Evolutionary conservation across 2,329 filamentous ascomycete genomes (phyloP).

Genomic region (Penicillium sp.): DNA sequence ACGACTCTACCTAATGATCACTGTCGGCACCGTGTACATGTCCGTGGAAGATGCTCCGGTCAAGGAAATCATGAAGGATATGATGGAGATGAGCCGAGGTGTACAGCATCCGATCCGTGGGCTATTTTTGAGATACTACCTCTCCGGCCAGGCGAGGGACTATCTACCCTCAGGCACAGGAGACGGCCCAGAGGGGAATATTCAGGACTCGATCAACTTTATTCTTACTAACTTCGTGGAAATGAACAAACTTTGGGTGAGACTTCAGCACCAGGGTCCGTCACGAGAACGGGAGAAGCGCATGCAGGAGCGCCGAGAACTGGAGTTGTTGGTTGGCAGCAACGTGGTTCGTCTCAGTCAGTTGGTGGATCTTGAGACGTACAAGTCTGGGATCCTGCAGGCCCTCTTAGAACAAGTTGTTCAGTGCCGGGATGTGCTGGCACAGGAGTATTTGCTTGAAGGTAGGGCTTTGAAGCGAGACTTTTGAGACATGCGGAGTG

Average conservation of each 20-base stretch:
- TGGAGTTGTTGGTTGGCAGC: slow-evolving; percentile 93
- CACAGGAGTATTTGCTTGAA: slow-evolving; percentile 96
- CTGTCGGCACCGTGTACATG: slow-evolving; percentile 99
- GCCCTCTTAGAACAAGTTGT: slow-evolving; percentile 95
- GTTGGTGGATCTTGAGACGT: slow-evolving; percentile 90
- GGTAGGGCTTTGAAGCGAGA: slow-evolving; percentile 45
- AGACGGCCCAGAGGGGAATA: slow-evolving; percentile 91
- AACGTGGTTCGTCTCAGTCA: slow-evolving; percentile 96
- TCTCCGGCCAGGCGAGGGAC: slow-evolving; percentile 93
- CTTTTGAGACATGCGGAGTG: slow-evolving; percentile 25
- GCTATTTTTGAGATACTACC: slow-evolving; percentile 92
- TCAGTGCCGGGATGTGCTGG: slow-evolving; percentile 93
- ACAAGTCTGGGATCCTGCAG: slow-evolving; percentile 86
- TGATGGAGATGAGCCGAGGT: slow-evolving; percentile 99
- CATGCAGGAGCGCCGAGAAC: slow-evolving; percentile 91
- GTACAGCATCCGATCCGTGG: slow-evolving; percentile 97
- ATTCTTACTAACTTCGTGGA: slow-evolving; percentile 98
- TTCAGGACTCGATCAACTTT: slow-evolving; percentile 98
- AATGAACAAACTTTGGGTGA: slow-evolving; percentile 99
- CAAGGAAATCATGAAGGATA: slow-evolving; percentile 99
- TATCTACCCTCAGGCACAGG: slow-evolving; percentile 79
- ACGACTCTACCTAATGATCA: slow-evolving; percentile 97
- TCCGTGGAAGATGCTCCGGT: slow-evolving; percentile 96
- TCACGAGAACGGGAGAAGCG: slow-evolving; percentile 92
- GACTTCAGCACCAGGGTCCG: slow-evolving; percentile 95